phyloP scores from a whole-genome alignment of 2,329 filamentous ascomycete species.

The Aspergillus melleus region DNA sequence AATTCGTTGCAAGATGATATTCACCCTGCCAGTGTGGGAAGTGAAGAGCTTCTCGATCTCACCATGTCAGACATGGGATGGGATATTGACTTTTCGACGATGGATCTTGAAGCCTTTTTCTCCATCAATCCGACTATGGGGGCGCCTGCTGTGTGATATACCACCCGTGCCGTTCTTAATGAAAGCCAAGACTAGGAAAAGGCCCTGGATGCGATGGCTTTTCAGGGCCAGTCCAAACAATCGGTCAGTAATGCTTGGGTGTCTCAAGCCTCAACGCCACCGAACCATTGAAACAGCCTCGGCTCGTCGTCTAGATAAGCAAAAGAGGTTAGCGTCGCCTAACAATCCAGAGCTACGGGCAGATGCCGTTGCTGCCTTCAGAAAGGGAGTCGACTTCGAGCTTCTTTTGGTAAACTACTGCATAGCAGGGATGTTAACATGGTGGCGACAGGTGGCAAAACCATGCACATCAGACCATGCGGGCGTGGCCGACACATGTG shows the following conservation, averaged over 20 bases:
- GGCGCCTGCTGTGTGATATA: conserved; percentile 6
- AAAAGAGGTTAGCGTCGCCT: neutral
- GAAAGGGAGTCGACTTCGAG: neutral
- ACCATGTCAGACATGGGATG: conserved; percentile 40
- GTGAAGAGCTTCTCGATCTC: conserved; percentile 37
- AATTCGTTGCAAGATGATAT: conserved; percentile 21
- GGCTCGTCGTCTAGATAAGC: neutral
- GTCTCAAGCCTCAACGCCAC: neutral
- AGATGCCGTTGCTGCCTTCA: too few species aligned
- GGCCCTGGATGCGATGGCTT: neutral
- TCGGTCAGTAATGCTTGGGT: neutral
- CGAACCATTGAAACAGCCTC: neutral
- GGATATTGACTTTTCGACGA: conserved; percentile 43
- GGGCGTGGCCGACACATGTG: neutral
- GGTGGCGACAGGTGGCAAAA: neutral
- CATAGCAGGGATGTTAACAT: neutral
- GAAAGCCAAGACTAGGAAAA: neutral
- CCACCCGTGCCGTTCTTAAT: neutral
- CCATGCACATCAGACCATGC: too few species aligned
- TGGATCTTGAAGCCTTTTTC: conserved; percentile 41
- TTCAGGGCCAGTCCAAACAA: neutral
- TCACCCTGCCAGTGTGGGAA: conserved; percentile 24
- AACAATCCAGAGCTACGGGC: neutral
- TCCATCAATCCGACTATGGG: conserved; percentile 32
- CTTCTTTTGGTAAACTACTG: too few species aligned